These are phyloP conservation scores for Penicillium fuscoglaucum DNA, from an alignment of 2,329 filamentous ascomycete genomes.

Conservation along the genomic window DNA sequence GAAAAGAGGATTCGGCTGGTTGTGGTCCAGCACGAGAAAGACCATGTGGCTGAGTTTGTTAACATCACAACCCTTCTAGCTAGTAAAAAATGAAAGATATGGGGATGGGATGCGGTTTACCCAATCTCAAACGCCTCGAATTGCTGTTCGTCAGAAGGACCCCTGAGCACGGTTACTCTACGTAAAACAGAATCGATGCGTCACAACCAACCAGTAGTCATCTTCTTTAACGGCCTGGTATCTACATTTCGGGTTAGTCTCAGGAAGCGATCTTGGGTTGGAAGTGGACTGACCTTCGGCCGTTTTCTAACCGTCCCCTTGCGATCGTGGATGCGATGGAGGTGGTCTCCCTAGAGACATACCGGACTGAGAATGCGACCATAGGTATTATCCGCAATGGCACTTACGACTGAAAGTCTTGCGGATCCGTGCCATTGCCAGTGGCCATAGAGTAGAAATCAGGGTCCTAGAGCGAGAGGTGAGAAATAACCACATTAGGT, in stretches of 20 bases:
- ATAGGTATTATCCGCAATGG: background rate
- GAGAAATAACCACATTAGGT: background rate
- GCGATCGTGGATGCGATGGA: constrained; percentile 17
- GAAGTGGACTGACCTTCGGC: constrained; percentile 23
- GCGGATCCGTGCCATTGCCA: background rate
- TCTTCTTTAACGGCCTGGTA: constrained; percentile 21
- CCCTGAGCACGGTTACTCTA: constrained; percentile 8
- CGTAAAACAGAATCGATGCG: background rate
- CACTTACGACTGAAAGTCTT: constrained; percentile 18
- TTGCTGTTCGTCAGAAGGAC: constrained; percentile 22
- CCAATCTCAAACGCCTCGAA: constrained; percentile 23
- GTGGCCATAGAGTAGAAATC: constrained; percentile 10
- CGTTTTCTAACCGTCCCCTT: constrained; percentile 18
- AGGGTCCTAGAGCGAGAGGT: constrained; percentile 10
- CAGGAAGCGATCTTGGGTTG: constrained; percentile 15
- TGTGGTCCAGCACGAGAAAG: constrained; percentile 20
- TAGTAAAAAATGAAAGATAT: background rate
- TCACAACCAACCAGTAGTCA: constrained; percentile 19
- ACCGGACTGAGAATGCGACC: background rate
- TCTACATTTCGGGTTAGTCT: constrained; percentile 5
- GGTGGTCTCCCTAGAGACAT: constrained; percentile 15
- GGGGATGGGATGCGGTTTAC: constrained; percentile 7
- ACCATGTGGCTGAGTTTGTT: constrained; percentile 15
- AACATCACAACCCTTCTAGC: background rate
- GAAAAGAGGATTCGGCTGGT: constrained; percentile 16